Evolutionary conservation across 176 grass and related monocot genomes (phyloP), one percentile per base, ranked within the genome.

Genomic region (Oryza nivara): DNA sequence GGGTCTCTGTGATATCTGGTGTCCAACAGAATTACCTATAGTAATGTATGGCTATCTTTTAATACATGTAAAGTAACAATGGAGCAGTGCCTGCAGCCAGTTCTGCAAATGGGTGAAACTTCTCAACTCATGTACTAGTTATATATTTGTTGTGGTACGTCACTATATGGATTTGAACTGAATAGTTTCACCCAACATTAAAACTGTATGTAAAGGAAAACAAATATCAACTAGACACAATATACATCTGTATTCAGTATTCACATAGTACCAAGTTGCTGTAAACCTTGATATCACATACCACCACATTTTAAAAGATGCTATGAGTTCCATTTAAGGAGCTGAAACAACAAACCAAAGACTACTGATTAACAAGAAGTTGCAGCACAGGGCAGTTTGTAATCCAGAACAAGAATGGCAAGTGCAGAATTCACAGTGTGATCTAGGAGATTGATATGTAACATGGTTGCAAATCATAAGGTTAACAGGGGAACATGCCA

Each of bases 1-100:
- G 90, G 92, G 44, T 98, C 93, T 84, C 96, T 94, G 83, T 98
- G 92, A 87, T 93, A 98, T 88, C 96, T 98, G 17, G 96, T 98
- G 68, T 98, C 96, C 76, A 98, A 88, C 81, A 98, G 68, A 92
- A 98, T 93, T 73, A 98, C 85, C 96, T 98, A 87, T 11, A 60
- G 48, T 58, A 58, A 64, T 30, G 36, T 79, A 34, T 25, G 67
- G 34, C 76, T 52, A 72, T 80, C 34, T 61, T 69, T 82, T 77
- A 56, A 30, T 80, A 68, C 16, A 63, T 5, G 6, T 54, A 28
- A 84, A 65, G 14, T 75, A 38, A 65, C 35, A 26, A 69, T 84
- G 26, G 68, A 89, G 70, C 2, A 1, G 25, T 69, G 49, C 52
- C 36, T 48, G 12, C 80, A 65, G 76, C 12, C 72, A 6, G 86